These are phyloP conservation scores for Alternaria brassicicola DNA, from an alignment of 2,329 filamentous ascomycete species.

Conservation along the genomic window DNA sequence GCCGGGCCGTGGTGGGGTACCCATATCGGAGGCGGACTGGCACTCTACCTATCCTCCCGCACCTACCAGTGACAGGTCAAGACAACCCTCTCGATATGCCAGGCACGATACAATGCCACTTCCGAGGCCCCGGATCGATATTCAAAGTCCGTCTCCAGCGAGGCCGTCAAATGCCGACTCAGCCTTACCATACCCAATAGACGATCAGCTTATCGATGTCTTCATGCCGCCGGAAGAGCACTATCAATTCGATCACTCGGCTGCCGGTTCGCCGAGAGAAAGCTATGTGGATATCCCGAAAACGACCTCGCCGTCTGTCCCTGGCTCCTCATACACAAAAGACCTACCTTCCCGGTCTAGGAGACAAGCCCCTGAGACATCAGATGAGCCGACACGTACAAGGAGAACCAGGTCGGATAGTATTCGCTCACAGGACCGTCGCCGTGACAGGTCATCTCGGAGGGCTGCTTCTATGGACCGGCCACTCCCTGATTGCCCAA, in stretches of 20 bases:
- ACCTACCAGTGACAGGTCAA: slow-evolving; percentile 30
- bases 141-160: slow-evolving; percentile 41
- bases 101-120: slow-evolving; percentile 41
- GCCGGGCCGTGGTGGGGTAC: slow-evolving; percentile 27
- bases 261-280: slow-evolving; percentile 27
- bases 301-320: slow-evolving; percentile 24
- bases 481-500: slow-evolving; percentile 66
- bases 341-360: slow-evolving; percentile 20
- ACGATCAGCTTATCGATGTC: slow-evolving; percentile 45
- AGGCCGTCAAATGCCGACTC: slow-evolving; percentile 30
- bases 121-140: slow-evolving; percentile 40
- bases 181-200: slow-evolving; percentile 54
- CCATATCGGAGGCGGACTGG: slow-evolving; percentile 34
- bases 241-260: slow-evolving; percentile 48
- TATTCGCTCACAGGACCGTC: slow-evolving; percentile 35
- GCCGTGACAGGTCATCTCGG: slow-evolving; percentile 25
- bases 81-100: slow-evolving; percentile 34
- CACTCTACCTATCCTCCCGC: slow-evolving; percentile 41
- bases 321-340: slow-evolving; percentile 31
- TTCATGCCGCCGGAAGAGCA: slow-evolving; percentile 54
- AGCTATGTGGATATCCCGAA: slow-evolving; percentile 33
- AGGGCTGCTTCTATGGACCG: slow-evolving; percentile 18
- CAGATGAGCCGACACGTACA: slow-evolving; percentile 31
- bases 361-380: slow-evolving; percentile 7
- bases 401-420: slow-evolving; percentile 36